These are phyloP conservation scores for Coniochaeta sp. DNA, from an alignment of 2,329 filamentous ascomycete genomes.

Conservation along the genomic window DNA sequence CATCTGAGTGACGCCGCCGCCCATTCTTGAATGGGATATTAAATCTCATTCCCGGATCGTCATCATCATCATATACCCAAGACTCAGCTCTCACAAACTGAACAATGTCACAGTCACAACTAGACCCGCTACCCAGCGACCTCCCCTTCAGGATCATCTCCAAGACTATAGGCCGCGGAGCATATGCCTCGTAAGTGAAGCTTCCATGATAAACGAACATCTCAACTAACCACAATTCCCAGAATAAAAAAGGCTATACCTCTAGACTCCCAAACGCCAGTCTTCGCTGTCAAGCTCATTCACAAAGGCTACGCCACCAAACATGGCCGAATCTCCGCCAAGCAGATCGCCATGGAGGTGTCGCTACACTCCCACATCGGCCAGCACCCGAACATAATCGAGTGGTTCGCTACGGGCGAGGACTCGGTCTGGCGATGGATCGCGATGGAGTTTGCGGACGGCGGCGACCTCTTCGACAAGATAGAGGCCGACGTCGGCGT, in stretches of 20 bases:
- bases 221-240: slow-evolving; percentile 7
- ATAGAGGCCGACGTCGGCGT: slow-evolving; percentile 97
- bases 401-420: slow-evolving; percentile 83
- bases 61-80: not conserved
- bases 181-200: slow-evolving; percentile 79
- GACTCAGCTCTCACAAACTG: slow-evolving; percentile 7
- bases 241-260: slow-evolving; percentile 93
- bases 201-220: not conserved
- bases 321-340: slow-evolving; percentile 78
- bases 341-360: slow-evolving; percentile 89
- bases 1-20: too few relatives aligned
- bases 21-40: not conserved
- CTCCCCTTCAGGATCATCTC: slow-evolving; percentile 93
- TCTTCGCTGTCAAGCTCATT: slow-evolving; percentile 98
- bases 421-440: slow-evolving; percentile 91
- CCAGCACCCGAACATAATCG: slow-evolving; percentile 87
- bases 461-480: slow-evolving; percentile 97
- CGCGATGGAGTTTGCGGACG: slow-evolving; percentile 93
- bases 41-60: not conserved
- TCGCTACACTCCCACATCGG: slow-evolving; percentile 83
- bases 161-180: slow-evolving; percentile 91
- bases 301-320: slow-evolving; percentile 92
- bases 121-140: slow-evolving; percentile 75
- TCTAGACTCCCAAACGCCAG: slow-evolving; percentile 55
- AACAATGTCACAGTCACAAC: slow-evolving; percentile 67